A percentile compares a stretch with the other conserved stretches of the same genome.
Conservation (phyloP, 257 asterid species). For the Nyctanthes arbortristis region DNA sequence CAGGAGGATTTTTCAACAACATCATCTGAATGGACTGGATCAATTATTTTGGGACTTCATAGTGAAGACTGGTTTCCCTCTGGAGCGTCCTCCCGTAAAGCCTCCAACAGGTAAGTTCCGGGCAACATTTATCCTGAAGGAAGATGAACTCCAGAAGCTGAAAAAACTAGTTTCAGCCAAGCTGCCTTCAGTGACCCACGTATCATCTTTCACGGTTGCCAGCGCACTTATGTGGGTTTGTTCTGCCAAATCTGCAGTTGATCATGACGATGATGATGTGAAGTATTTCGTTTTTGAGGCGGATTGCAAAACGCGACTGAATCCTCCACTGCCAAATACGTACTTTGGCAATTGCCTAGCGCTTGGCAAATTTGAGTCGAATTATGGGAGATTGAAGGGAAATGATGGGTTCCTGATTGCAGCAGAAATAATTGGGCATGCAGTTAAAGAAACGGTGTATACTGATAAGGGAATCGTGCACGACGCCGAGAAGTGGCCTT, state of each 20-base stretch:
- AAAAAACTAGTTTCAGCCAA: no score
- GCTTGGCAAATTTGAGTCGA: background rate
- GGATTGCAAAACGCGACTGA: no score
- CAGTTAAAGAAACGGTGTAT: constrained; percentile 16
- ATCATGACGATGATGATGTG: no score
- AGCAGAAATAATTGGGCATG: constrained; percentile 16
- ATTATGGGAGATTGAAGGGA: constrained; percentile 22
- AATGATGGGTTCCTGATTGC: constrained; percentile 29
- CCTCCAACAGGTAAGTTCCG: no score
- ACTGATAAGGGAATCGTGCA: constrained; percentile 24
- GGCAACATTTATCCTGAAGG: no score
- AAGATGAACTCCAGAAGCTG: no score
- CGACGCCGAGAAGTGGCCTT: constrained; percentile 25
- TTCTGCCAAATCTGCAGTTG: no score
- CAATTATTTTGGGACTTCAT: constrained; percentile 11
- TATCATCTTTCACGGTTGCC: no score
- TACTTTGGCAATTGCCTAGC: constrained; percentile 44
- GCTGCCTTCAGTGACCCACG: no score
- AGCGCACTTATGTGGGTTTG: no score
- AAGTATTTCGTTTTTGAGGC: no score
- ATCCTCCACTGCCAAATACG: no score
- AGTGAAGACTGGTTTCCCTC: background rate
- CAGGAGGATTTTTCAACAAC: constrained; percentile 6
- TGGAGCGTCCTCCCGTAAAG: background rate
- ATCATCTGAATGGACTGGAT: constrained; percentile 20